These are phyloP conservation scores for Eragrostis tef DNA, from an alignment of 202 grass and related monocot species.

Conservation along the genomic window DNA sequence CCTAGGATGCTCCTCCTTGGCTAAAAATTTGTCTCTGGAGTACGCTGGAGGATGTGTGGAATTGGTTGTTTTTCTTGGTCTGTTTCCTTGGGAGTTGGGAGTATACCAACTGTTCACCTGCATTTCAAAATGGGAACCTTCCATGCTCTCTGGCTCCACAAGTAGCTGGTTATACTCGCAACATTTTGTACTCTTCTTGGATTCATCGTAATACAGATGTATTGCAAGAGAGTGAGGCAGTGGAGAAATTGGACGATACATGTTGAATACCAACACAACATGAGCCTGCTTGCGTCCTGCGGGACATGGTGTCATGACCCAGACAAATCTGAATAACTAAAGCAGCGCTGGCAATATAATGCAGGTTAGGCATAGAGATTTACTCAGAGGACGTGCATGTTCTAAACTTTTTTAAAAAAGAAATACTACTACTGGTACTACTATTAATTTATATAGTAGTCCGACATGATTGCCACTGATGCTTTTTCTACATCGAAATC, in stretches of 20 bases:
- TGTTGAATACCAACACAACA: no score
- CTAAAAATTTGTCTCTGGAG: background rate
- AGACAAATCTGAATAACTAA: no score
- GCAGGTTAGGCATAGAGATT: no score
- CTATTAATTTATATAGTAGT: background rate
- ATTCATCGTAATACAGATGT: background rate
- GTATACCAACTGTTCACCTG: background rate
- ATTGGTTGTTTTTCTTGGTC: conserved; percentile 40
- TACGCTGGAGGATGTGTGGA: background rate
- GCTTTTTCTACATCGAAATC: background rate
- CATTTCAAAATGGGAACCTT: conserved; percentile 51
- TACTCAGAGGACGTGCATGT: background rate
- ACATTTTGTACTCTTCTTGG: background rate
- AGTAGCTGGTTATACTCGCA: background rate
- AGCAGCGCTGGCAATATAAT: no score
- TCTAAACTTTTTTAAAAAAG: background rate
- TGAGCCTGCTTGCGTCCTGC: no score
- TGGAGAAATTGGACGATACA: no score
- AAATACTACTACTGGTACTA: background rate
- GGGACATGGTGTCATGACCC: no score
- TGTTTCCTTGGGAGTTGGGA: background rate
- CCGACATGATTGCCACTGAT: background rate
- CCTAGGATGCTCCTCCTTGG: conserved; percentile 19
- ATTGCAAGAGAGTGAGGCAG: no score
- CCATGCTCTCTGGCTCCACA: conserved; percentile 28